Evolutionary conservation across 192 early-diverging fungal genomes (phyloP).

Genomic region (Coemansia sp.): DNA sequence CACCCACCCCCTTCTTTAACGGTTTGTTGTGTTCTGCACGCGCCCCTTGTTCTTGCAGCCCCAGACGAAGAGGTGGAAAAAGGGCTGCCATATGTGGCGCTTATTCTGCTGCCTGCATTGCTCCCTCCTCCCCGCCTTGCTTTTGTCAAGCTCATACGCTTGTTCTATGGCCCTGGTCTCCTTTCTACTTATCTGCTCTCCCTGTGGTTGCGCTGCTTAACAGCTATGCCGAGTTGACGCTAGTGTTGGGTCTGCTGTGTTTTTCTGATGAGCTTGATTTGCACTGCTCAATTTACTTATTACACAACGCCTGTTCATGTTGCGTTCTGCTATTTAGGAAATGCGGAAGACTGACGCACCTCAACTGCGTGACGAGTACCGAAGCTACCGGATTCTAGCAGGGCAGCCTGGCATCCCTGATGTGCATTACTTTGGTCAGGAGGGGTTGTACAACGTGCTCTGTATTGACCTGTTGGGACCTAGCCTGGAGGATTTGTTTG

Average conservation of each 20-base stretch:
- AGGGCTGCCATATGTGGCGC: conserved; percentile 3
- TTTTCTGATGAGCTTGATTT: not conserved
- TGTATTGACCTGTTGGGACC: conserved; percentile 94
- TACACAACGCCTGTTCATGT: not conserved
- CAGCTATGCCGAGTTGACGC: not conserved
- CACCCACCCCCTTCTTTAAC: not conserved
- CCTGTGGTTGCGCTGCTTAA: not conserved
- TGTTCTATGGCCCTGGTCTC: too few relatives aligned
- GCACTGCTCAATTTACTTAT: not conserved
- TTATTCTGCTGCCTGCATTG: conserved; percentile 5
- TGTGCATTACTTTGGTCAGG: conserved; percentile 95
- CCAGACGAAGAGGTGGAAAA: too few relatives aligned
- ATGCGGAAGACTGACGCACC: conserved; percentile 95
- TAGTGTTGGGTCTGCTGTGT: not conserved
- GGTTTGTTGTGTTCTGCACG: conserved; percentile 9
- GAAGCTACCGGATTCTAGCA: conserved; percentile 91
- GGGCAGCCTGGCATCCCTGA: conserved; percentile 83
- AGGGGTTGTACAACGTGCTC: conserved; percentile 92
- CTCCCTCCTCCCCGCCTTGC: conserved; percentile 2
- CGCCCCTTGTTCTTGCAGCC: not conserved
- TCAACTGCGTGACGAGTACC: conserved; percentile 92
- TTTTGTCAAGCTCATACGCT: not conserved
- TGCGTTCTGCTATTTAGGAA: conserved; percentile 54
- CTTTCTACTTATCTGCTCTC: not conserved
- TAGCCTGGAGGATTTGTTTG: conserved; percentile 93